Conservation (phyloP, 768 basidiomycete species). For the Leccinum variicolor region DNA sequence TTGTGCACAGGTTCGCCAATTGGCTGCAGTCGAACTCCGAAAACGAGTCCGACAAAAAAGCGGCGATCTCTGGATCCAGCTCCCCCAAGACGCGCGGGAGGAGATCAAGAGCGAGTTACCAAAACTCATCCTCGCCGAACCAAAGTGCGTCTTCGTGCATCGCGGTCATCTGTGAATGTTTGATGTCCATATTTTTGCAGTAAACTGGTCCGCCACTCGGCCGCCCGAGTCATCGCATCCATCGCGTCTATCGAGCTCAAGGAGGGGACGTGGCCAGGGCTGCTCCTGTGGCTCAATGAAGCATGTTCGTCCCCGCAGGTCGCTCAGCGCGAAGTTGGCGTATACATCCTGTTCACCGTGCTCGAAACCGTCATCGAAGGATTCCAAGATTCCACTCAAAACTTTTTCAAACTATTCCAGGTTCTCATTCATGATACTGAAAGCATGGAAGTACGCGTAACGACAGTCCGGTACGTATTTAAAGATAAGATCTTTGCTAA, state of each 20-base stretch:
- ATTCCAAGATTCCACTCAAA: slow-evolving; percentile 71
- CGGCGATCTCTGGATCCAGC: slow-evolving; percentile 76
- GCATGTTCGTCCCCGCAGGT: slow-evolving; percentile 67
- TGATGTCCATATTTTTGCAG: slow-evolving; percentile 39
- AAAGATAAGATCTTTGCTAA: not conserved
- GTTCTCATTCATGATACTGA: slow-evolving; percentile 75
- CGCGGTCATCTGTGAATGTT: not conserved
- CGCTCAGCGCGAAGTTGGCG: slow-evolving; percentile 85
- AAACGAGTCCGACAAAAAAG: slow-evolving; percentile 85
- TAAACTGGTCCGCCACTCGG: slow-evolving; percentile 87
- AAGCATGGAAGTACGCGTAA: slow-evolving; percentile 86
- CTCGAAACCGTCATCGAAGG: slow-evolving; percentile 89
- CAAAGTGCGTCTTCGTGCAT: slow-evolving; percentile 51
- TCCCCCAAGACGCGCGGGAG: slow-evolving; percentile 63
- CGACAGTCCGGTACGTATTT: slow-evolving; percentile 66
- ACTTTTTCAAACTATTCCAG: slow-evolving; percentile 79
- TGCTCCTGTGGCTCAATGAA: slow-evolving; percentile 83
- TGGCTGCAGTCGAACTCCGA: slow-evolving; percentile 93
- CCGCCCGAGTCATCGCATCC: slow-evolving; percentile 88
- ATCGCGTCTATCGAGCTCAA: slow-evolving; percentile 89
- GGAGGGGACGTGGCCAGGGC: slow-evolving; percentile 74
- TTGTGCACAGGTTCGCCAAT: slow-evolving; percentile 77
- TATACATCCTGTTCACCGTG: slow-evolving; percentile 86
- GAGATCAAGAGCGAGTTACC: slow-evolving; percentile 86
- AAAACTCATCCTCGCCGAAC: slow-evolving; percentile 71